Evolutionary conservation across 2,329 filamentous ascomycete species (phyloP).

Genomic region (Rhinocladiella similis): DNA sequence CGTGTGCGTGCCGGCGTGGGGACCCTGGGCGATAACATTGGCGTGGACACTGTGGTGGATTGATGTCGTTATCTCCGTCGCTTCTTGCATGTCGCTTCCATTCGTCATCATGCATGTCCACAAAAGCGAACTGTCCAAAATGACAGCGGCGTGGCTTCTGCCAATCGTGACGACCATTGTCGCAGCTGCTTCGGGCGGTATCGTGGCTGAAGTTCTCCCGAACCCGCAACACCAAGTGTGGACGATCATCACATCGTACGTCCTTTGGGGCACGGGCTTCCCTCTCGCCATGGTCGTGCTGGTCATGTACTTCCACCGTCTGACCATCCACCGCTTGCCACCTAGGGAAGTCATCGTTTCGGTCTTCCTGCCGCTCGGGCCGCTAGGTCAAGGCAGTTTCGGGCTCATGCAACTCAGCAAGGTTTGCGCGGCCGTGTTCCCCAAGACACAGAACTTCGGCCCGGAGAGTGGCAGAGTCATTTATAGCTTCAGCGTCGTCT

Average conservation of each 20-base stretch:
- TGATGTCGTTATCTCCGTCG: conserved; percentile 46
- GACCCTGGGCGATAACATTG: conserved; percentile 49
- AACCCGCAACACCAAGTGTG: conserved; percentile 57
- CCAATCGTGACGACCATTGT: conserved; percentile 69
- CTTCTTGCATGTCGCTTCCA: conserved; percentile 46
- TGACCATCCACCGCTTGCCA: conserved; percentile 66
- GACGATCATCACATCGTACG: conserved; percentile 65
- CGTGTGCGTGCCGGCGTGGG: conserved; percentile 58
- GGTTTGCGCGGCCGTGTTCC: conserved; percentile 42
- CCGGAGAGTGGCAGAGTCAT: conserved; percentile 29
- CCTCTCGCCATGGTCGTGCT: conserved; percentile 63
- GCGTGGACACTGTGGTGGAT: conserved; percentile 54
- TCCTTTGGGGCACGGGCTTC: conserved; percentile 67
- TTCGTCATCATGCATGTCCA: conserved; percentile 43
- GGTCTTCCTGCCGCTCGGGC: conserved; percentile 66
- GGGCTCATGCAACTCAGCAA: conserved; percentile 54
- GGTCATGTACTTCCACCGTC: conserved; percentile 68
- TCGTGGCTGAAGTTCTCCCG: conserved; percentile 61
- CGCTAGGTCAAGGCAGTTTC: conserved; percentile 66
- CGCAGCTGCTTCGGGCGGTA: conserved; percentile 63
- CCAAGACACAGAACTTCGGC: conserved; percentile 31
- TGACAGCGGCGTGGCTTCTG: conserved; percentile 66
- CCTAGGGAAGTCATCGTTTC: conserved; percentile 67
- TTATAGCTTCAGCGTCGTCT: conserved; percentile 35
- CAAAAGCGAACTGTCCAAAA: conserved; percentile 50